Conservation (phyloP, 495 filamentous ascomycete species). For the Penicillium soppii region DNA sequence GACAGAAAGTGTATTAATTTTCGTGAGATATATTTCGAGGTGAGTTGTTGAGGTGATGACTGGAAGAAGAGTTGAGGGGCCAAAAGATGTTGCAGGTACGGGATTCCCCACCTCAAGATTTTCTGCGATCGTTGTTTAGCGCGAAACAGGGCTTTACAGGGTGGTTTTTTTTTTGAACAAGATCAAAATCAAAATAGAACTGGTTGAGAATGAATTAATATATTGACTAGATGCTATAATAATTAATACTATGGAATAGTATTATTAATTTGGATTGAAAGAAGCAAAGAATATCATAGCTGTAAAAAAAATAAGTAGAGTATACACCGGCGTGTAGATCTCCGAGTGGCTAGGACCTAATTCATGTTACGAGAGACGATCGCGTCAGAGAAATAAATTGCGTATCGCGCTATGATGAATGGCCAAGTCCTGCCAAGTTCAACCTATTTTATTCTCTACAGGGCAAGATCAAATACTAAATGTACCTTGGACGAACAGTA, state of each 20-base stretch:
- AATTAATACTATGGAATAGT: no score
- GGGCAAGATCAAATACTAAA: no score
- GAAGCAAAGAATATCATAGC: neutral
- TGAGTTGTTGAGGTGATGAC: neutral
- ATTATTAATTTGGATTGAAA: neutral
- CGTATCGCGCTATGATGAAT: no score
- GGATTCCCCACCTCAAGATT: slow-evolving; percentile 16
- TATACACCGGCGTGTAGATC: neutral
- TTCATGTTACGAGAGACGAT: slow-evolving; percentile 6
- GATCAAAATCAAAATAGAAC: neutral
- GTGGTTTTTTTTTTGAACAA: no score
- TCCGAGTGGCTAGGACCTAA: neutral
- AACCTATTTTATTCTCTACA: no score
- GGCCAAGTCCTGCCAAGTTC: no score
- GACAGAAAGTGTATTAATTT: neutral
- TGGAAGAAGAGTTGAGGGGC: slow-evolving; percentile 16
- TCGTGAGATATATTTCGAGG: neutral
- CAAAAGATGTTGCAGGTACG: slow-evolving; percentile 18
- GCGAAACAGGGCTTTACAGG: slow-evolving; percentile 4
- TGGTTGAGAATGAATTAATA: no score
- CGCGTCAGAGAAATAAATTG: slow-evolving; percentile 10
- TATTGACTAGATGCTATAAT: no score
- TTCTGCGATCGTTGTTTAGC: slow-evolving; percentile 10
- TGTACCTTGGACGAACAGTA: no score
- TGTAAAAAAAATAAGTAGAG: no score